phyloP scores from a whole-genome alignment of 2,329 filamentous ascomycete species.

The Pseudopyrenochaeta lycopersici region DNA sequence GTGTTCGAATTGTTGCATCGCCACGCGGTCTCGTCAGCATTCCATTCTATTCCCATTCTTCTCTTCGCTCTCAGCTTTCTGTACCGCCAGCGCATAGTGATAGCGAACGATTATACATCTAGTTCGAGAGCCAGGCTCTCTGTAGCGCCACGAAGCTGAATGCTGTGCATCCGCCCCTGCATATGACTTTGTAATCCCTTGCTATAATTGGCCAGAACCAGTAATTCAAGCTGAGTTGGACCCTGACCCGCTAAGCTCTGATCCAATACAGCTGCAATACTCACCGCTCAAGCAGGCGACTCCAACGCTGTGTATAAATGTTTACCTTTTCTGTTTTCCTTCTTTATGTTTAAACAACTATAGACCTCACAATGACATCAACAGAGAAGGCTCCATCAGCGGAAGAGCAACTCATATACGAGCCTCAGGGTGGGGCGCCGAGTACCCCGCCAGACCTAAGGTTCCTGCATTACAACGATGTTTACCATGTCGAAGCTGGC shows the following conservation, averaged over 20 bases:
- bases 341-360: not conserved
- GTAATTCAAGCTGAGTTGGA: slow-evolving; percentile 30
- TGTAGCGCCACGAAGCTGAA: not conserved
- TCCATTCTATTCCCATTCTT: not conserved
- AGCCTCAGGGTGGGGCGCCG: slow-evolving; percentile 53
- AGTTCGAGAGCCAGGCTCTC: not conserved
- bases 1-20: slow-evolving; percentile 4
- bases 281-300: slow-evolving; percentile 38
- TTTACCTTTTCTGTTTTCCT: slow-evolving; percentile 3
- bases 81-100: slow-evolving; percentile 11
- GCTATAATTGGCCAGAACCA: slow-evolving; percentile 30
- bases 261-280: slow-evolving; percentile 7
- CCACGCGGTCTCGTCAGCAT: not conserved
- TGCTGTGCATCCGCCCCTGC: slow-evolving; percentile 20
- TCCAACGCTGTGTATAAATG: slow-evolving; percentile 12
- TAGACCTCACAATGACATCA: slow-evolving; percentile 31
- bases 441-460: slow-evolving; percentile 72
- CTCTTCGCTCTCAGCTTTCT: not conserved
- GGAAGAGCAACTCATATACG: slow-evolving; percentile 51
- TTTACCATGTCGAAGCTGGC: slow-evolving; percentile 83
- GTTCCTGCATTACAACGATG: slow-evolving; percentile 92
- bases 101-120: slow-evolving; percentile 3
- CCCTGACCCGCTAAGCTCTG: slow-evolving; percentile 33
- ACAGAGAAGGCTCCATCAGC: slow-evolving; percentile 32
- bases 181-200: slow-evolving; percentile 23